phyloP scores from a whole-genome alignment of 306 rosid species.

The Argentina anserina region DNA sequence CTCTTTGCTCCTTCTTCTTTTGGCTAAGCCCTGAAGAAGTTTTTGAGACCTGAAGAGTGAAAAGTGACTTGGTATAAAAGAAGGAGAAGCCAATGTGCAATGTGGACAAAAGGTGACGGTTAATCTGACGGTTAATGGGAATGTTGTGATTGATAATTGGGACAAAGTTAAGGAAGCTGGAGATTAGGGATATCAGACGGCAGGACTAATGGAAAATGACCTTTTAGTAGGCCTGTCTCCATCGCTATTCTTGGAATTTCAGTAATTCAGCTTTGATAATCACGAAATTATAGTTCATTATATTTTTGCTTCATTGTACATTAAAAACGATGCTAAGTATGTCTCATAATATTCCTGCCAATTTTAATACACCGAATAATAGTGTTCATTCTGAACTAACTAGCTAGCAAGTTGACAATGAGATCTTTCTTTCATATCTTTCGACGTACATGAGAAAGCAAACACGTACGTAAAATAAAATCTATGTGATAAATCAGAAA shows the following conservation, averaged over 20 bases:
- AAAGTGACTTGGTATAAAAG: slow-evolving; percentile 26
- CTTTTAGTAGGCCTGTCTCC: background rate
- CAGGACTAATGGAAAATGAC: slow-evolving; percentile 16
- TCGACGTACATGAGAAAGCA: background rate
- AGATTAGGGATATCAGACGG: slow-evolving; percentile 36
- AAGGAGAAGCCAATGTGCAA: slow-evolving; percentile 9
- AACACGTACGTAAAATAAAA: background rate
- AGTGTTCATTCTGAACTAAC: background rate
- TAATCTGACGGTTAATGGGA: slow-evolving; percentile 8
- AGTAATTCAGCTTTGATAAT: slow-evolving; percentile 34
- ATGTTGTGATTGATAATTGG: slow-evolving; percentile 12
- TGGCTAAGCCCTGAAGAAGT: slow-evolving; percentile 15
- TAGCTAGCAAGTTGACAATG: background rate
- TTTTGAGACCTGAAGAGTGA: slow-evolving; percentile 27
- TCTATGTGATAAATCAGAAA: background rate
- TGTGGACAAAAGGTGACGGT: slow-evolving; percentile 37
- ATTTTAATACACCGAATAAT: background rate
- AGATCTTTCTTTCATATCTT: background rate
- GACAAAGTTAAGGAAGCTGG: slow-evolving; percentile 12
- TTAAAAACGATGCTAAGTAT: slow-evolving; percentile 14
- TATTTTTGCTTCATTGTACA: slow-evolving; percentile 27
- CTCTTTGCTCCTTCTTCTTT: slow-evolving; percentile 24
- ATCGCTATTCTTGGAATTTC: slow-evolving; percentile 39
- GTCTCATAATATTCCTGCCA: background rate
- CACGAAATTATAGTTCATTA: slow-evolving; percentile 23